Base-by-base conservation (phyloP, 1,284 basidiomycete genomes). In the Fomitopsis palustris region DNA sequence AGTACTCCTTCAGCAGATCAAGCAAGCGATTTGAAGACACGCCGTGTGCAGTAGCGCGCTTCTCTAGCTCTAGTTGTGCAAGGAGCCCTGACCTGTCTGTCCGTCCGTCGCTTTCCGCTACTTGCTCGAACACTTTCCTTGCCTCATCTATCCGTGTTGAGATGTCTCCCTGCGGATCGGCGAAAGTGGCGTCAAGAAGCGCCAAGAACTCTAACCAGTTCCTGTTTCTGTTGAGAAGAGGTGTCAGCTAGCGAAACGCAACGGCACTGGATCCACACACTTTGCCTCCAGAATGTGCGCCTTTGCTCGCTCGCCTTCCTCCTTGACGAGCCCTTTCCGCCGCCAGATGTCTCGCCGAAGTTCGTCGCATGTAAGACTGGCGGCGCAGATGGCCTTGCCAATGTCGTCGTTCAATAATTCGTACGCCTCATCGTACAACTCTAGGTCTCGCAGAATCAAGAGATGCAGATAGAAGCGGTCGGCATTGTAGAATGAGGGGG, bases 181-280 rank as follows among this genome's bases (percentile, higher is more conserved):
- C 72, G 64, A 92, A 87, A 2, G 86, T 80, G 0, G 82, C 85
- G 60, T 92, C 86, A 3, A 93, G 72, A 16, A 92, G 73, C 4
- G 90, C 82, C 47, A 88, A 70, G 69, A 94, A 92, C 66, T 93
- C 91, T 14, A 92, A 77, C 91, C 92, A 95, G 66, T 94, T 94
- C 47, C 88, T 86, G 67, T 93, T 89, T 53, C 90, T 93, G 59
- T n/a, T 59, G 21, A 54, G 35, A 53, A 53, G 17, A 54, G 27
- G 53, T 43, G 53, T 53, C 19, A 39, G 19, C 54, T 42, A 33
- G 51, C 55, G 55, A 21, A 47, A 45, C 53, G 41, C 29, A 27
- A 14, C 12, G 31, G 27, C 7, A 5, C 4, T 9, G 10, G 17
- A 35, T 35, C 43, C 9, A 68, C 80, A 65, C 55, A 88, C 88